Conservation (phyloP, 768 basidiomycete species). For the Suillus tomentosus region DNA sequence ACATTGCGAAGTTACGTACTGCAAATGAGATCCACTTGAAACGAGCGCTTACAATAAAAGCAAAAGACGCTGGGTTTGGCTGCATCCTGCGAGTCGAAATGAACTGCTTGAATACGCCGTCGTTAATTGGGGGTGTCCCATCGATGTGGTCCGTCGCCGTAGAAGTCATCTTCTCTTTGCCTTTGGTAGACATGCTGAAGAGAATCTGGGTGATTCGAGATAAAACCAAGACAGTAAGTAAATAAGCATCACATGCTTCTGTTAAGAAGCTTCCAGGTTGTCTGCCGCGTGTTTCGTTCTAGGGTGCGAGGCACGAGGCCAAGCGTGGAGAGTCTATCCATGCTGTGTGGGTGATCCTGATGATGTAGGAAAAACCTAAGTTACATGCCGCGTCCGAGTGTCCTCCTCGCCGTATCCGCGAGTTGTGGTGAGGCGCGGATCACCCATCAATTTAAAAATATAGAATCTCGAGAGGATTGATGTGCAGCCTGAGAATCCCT, state of each 20-base stretch:
- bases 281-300: constrained; percentile 5
- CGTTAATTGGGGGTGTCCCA: neutral
- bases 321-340: neutral
- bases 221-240: constrained; percentile 2
- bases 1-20: neutral
- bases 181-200: constrained; percentile 9
- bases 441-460: neutral
- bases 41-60: constrained; percentile 7
- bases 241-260: constrained; percentile 5
- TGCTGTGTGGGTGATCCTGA: neutral
- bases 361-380: constrained; percentile 4
- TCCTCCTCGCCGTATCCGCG: neutral
- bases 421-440: constrained; percentile 5
- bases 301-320: constrained; percentile 6
- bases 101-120: neutral
- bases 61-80: neutral
- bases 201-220: constrained; percentile 5
- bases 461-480: neutral
- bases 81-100: neutral
- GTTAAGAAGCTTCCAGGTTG: constrained; percentile 1
- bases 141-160: neutral
- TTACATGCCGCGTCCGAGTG: neutral
- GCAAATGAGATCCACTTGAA: neutral
- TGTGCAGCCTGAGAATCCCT: neutral
- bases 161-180: constrained; percentile 6